phyloP scores from a whole-genome alignment of 1,284 basidiomycete species.

The Puccinia coronata region DNA sequence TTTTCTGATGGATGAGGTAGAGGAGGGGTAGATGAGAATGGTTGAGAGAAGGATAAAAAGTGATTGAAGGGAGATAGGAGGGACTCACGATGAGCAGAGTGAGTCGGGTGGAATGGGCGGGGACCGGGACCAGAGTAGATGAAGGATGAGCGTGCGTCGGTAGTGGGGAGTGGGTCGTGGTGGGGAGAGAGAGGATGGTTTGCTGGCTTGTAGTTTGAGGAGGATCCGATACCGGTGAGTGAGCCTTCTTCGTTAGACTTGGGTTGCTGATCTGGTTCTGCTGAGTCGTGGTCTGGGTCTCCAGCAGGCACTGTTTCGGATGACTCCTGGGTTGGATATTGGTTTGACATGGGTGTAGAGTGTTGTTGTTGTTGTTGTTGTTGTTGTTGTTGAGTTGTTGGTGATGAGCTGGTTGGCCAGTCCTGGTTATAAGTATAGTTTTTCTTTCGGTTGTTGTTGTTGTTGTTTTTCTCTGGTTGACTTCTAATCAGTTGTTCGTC shows the following conservation, averaged over 20 bases:
- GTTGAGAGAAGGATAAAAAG: no score
- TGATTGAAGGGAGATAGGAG: background rate
- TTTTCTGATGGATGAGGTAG: background rate
- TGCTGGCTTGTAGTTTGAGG: constrained; percentile 32
- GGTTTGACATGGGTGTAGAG: background rate
- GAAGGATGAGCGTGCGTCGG: background rate
- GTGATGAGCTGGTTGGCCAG: no score
- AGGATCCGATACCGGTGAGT: constrained; percentile 17
- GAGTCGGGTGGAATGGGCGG: no score
- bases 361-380: background rate
- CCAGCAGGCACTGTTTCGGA: no score
- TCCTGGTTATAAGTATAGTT: no score
- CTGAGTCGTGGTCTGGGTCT: no score
- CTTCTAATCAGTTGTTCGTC: constrained; percentile 42
- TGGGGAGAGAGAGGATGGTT: background rate
- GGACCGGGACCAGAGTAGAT: no score
- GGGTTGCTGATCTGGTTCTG: no score
- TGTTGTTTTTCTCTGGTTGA: no score
- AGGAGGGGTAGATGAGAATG: background rate
- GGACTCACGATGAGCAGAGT: background rate
- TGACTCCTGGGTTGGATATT: no score
- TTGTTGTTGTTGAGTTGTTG: background rate
- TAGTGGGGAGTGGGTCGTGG: background rate
- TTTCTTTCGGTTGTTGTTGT: background rate
- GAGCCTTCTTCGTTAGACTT: constrained; percentile 21